A percentile compares a stretch with the other conserved stretches of the same genome.
Conservation (phyloP, 2,329 filamentous ascomycete genomes). For the Aspergillus fructus region DNA sequence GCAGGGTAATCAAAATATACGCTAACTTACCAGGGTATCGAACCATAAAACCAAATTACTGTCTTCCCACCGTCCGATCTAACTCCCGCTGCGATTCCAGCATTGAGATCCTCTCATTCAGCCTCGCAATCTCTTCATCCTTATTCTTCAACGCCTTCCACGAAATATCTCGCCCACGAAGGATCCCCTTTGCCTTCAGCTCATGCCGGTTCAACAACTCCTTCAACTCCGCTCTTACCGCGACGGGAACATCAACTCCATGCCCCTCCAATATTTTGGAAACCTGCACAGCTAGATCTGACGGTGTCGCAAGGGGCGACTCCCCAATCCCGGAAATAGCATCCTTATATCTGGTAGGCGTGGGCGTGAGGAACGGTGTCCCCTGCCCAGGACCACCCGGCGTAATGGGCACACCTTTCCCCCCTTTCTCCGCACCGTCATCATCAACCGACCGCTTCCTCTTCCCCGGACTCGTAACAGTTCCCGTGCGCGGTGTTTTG, state of each 20-base stretch:
- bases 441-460: conserved; percentile 31
- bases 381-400: conserved; percentile 1
- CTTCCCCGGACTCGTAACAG: conserved; percentile 36
- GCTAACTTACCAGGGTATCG: conserved; percentile 9
- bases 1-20: background rate
- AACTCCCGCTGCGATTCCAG: conserved; percentile 58
- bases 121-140: conserved; percentile 63
- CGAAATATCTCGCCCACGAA: conserved; percentile 64
- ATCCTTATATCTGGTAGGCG: conserved; percentile 30
- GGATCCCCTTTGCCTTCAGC: conserved; percentile 60
- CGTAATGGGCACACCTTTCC: background rate
- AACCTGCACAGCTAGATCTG: conserved; percentile 23
- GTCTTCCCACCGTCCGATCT: conserved; percentile 46
- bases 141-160: conserved; percentile 62
- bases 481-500: conserved; percentile 36
- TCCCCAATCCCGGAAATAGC: conserved; percentile 21
- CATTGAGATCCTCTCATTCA: conserved; percentile 64
- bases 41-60: conserved; percentile 26
- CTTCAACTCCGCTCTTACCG: conserved; percentile 37
- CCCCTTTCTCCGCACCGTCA: background rate
- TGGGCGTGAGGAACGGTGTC: conserved; percentile 31
- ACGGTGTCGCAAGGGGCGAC: conserved; percentile 19
- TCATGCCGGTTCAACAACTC: conserved; percentile 56
- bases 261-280: conserved; percentile 37
- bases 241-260: conserved; percentile 31